These are phyloP conservation scores for Eucalyptus paniculata DNA, from an alignment of 345 rosid species.

Conservation along the genomic window DNA sequence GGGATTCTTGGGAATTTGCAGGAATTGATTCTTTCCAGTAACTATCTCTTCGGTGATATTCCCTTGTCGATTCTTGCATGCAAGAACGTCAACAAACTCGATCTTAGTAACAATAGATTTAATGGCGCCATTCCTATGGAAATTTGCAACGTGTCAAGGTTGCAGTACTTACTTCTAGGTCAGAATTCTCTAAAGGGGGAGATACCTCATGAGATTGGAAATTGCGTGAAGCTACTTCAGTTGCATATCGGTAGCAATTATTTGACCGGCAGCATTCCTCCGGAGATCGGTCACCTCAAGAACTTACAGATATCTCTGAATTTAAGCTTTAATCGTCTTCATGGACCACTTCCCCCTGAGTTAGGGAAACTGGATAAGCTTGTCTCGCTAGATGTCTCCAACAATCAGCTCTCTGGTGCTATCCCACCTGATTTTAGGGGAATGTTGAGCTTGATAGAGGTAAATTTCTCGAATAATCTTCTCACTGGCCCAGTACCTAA, in stretches of 20 bases:
- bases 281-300: slow-evolving; percentile 55
- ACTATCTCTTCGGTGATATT: slow-evolving; percentile 66
- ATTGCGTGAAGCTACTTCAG: slow-evolving; percentile 41
- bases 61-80: slow-evolving; percentile 57
- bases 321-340: slow-evolving; percentile 79
- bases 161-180: slow-evolving; percentile 35
- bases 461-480: slow-evolving; percentile 77
- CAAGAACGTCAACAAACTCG: slow-evolving; percentile 86
- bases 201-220: slow-evolving; percentile 73
- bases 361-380: slow-evolving; percentile 77
- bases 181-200: slow-evolving; percentile 31
- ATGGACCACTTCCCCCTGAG: slow-evolving; percentile 67
- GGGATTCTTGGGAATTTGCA: slow-evolving; percentile 70
- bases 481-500: slow-evolving; percentile 57
- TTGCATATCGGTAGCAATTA: slow-evolving; percentile 62
- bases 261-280: slow-evolving; percentile 74
- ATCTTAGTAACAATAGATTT: slow-evolving; percentile 55
- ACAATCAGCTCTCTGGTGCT: slow-evolving; percentile 65
- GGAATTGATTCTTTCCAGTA: slow-evolving; percentile 82
- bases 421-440: slow-evolving; percentile 66
- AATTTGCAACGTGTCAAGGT: slow-evolving; percentile 44
- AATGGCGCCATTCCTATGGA: slow-evolving; percentile 69
- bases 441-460: slow-evolving; percentile 84
- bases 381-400: slow-evolving; percentile 75
- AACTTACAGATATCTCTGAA: slow-evolving; percentile 62